Evolutionary conservation across 2,329 filamentous ascomycete genomes (phyloP).

Genomic region (Chaetoscypha palmicola): DNA sequence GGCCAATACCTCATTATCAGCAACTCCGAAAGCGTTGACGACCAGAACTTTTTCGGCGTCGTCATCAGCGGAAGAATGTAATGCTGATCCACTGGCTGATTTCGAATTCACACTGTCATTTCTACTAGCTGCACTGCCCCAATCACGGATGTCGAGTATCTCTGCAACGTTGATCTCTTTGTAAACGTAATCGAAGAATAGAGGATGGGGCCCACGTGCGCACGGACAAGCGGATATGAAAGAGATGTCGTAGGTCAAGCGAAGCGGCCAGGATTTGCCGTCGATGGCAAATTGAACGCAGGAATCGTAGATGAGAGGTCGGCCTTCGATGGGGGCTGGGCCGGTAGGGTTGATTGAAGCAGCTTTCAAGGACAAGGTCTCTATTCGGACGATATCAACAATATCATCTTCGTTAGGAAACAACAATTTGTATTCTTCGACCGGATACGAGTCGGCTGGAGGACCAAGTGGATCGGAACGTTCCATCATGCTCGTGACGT

Average conservation of each 20-base stretch:
- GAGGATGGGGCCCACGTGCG: constrained; percentile 54
- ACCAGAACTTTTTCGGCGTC: constrained; percentile 62
- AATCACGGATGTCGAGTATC: constrained; percentile 58
- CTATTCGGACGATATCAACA: constrained; percentile 61
- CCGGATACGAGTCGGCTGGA: constrained; percentile 52
- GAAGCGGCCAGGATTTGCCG: constrained; percentile 55
- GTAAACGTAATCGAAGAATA: constrained; percentile 66
- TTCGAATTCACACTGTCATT: constrained; percentile 1
- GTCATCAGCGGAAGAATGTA: constrained; percentile 32
- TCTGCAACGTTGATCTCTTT: constrained; percentile 54
- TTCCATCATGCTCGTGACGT: constrained; percentile 59
- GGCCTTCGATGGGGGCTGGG: constrained; percentile 13
- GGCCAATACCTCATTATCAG: constrained; percentile 69
- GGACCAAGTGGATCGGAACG: constrained; percentile 65
- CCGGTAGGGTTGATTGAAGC: constrained; percentile 28
- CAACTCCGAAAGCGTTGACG: constrained; percentile 65
- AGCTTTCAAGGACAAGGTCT: constrained; percentile 55
- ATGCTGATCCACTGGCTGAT: neutral
- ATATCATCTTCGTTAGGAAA: constrained; percentile 45
- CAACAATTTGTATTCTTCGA: constrained; percentile 60
- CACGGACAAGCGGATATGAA: constrained; percentile 62
- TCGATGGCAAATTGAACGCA: constrained; percentile 57
- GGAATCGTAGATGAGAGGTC: constrained; percentile 50
- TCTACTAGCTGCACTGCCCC: constrained; percentile 36
- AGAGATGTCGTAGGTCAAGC: constrained; percentile 56